A percentile compares a stretch with the other conserved stretches of the same genome.
These are phyloP conservation scores for Naganishia sp. DNA, from an alignment of 1,284 basidiomycete genomes.

Conservation along the genomic window DNA sequence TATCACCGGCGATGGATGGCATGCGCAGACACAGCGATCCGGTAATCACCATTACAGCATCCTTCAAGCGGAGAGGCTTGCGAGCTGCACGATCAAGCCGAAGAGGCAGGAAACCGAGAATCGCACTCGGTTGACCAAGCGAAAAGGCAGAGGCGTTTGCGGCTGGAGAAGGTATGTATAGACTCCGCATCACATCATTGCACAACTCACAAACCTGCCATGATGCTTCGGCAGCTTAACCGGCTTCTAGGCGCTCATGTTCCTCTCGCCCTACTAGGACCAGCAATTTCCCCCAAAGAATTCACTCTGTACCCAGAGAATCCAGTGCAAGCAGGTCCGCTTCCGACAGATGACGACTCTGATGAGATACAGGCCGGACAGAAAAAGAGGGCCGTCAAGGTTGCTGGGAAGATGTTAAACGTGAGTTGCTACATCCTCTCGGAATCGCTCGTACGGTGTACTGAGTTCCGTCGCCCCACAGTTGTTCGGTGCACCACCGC, in stretches of 20 bases:
- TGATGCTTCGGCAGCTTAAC: constrained; percentile 1
- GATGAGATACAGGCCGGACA: not conserved
- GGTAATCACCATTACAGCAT: not conserved
- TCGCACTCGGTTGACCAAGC: not conserved
- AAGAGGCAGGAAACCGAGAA: not conserved
- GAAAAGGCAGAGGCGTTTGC: constrained; percentile 7
- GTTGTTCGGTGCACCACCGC: constrained; percentile 12
- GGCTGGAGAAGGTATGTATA: constrained; percentile 4
- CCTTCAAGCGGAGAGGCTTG: too few relatives aligned
- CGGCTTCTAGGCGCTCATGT: constrained; percentile 14
- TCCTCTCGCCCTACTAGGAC: not conserved
- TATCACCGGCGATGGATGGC: not conserved
- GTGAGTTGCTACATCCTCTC: not conserved
- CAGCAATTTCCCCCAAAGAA: not conserved
- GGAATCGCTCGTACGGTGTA: not conserved
- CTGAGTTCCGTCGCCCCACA: not conserved
- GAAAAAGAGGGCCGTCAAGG: constrained; percentile 21
- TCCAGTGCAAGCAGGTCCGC: not conserved
- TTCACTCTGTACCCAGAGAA: not conserved
- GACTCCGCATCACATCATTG: not conserved
- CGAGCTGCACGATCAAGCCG: not conserved
- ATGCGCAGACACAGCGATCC: constrained; percentile 5
- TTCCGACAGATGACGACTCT: not conserved
- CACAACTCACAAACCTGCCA: not conserved
- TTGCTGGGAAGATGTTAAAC: constrained; percentile 19